phyloP scores from a whole-genome alignment of 2,329 filamentous ascomycete genomes.

The Botrytis deweyae region DNA sequence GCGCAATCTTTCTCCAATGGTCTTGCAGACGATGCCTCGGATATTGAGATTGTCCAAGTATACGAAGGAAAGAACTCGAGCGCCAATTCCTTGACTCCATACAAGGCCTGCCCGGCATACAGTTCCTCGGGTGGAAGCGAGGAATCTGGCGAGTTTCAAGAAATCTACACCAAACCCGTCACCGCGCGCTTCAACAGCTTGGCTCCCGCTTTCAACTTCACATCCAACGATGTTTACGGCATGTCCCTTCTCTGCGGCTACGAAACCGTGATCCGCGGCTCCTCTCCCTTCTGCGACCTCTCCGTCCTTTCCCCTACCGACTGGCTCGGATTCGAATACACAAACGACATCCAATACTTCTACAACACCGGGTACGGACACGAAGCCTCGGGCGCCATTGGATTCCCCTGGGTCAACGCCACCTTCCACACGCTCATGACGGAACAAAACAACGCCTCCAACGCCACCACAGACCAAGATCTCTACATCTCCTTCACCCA shows the following conservation, averaged over 20 bases:
- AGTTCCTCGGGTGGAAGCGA: constrained; percentile 49
- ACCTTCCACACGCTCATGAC: constrained; percentile 44
- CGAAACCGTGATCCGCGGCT: constrained; percentile 50
- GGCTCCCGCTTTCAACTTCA: constrained; percentile 54
- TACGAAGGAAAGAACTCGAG: constrained; percentile 49
- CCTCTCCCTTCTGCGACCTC: constrained; percentile 48
- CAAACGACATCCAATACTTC: constrained; percentile 50
- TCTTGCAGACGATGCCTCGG: constrained; percentile 44
- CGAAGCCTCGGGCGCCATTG: constrained; percentile 46
- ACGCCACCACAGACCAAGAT: constrained; percentile 44
- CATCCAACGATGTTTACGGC: constrained; percentile 48
- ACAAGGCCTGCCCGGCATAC: constrained; percentile 53
- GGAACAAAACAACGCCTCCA: constrained; percentile 37
- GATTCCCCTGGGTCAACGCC: constrained; percentile 54
- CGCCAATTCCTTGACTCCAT: constrained; percentile 54
- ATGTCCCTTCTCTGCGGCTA: constrained; percentile 53
- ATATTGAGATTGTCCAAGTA: constrained; percentile 46
- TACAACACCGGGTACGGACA: constrained; percentile 55
- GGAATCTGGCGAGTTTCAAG: constrained; percentile 44
- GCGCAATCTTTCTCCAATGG: constrained; percentile 50
- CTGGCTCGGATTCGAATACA: constrained; percentile 51
- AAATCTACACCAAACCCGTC: constrained; percentile 50
- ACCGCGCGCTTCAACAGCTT: constrained; percentile 47
- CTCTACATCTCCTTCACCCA: constrained; percentile 57
- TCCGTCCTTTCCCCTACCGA: constrained; percentile 47